These are phyloP conservation scores for Chytridiales sp. DNA, from an alignment of 371 early-diverging fungal species.

Conservation along the genomic window DNA sequence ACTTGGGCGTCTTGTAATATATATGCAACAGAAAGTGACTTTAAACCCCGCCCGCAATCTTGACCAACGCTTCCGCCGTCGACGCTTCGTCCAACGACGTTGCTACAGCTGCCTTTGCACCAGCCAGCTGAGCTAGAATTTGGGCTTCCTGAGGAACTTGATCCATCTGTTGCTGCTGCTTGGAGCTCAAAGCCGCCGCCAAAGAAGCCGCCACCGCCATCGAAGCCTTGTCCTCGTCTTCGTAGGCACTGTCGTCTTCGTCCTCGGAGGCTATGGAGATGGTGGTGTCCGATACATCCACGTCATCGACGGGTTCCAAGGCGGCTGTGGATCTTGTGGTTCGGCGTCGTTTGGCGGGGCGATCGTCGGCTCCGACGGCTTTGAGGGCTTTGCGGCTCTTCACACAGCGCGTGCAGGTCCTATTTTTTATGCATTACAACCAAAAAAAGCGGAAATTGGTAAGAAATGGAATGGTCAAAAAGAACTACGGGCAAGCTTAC, in stretches of 20 bases:
- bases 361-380: not conserved
- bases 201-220: not conserved
- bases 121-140: slow-evolving; percentile 4
- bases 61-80: too few species aligned
- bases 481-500: too few species aligned
- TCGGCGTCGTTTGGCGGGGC: not conserved
- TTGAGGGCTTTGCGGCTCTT: not conserved
- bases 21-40: too few species aligned
- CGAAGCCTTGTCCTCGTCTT: slow-evolving; percentile 2
- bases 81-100: too few species aligned
- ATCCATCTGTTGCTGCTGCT: not conserved
- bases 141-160: slow-evolving; percentile 3
- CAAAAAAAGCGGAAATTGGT: too few species aligned
- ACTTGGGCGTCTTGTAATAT: too few species aligned
- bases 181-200: not conserved
- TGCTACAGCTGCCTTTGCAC: not conserved
- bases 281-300: too few species aligned
- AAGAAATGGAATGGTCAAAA: too few species aligned
- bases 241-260: not conserved
- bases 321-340: not conserved
- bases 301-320: not conserved
- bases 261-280: slow-evolving; percentile 6
- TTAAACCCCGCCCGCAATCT: too few species aligned
- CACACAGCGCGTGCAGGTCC: not conserved
- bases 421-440: too few species aligned